Conservation (phyloP, 1,284 basidiomycete genomes). For the Cryptococcus sp. region DNA sequence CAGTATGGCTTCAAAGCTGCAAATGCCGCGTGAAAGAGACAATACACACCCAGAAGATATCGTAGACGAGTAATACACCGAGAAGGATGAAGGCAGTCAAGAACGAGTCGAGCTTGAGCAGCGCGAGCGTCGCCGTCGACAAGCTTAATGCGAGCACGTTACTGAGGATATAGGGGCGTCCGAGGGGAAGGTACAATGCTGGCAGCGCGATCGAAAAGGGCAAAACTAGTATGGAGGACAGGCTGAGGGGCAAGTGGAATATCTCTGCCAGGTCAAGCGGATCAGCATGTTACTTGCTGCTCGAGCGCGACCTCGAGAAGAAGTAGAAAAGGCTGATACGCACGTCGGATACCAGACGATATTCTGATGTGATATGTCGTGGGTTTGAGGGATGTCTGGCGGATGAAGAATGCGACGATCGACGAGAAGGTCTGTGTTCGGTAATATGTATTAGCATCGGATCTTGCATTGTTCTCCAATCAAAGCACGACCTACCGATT, state of each 20-base stretch:
- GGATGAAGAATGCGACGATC: conserved; percentile 30
- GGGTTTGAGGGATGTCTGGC: conserved; percentile 22
- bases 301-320: conserved; percentile 1
- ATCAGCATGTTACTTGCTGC: conserved; percentile 9
- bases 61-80: conserved; percentile 79
- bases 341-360: conserved; percentile 45
- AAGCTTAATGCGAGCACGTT: conserved; percentile 84
- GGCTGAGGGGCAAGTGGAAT: conserved; percentile 49
- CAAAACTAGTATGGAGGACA: conserved; percentile 63
- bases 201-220: conserved; percentile 69
- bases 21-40: neutral
- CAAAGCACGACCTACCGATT: conserved; percentile 34
- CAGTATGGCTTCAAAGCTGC: too few relatives aligned
- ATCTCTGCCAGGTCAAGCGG: conserved; percentile 38
- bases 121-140: conserved; percentile 74
- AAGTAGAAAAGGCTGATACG: conserved; percentile 11
- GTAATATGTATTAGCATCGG: neutral
- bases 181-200: conserved; percentile 64
- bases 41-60: conserved; percentile 70
- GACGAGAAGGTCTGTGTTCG: conserved; percentile 37
- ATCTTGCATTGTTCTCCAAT: neutral
- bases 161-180: conserved; percentile 70
- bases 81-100: conserved; percentile 82
- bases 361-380: conserved; percentile 48
- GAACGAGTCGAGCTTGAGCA: conserved; percentile 89